These are phyloP conservation scores for Pleurotus citrinopileatus DNA, from an alignment of 768 basidiomycete genomes.

Conservation along the genomic window DNA sequence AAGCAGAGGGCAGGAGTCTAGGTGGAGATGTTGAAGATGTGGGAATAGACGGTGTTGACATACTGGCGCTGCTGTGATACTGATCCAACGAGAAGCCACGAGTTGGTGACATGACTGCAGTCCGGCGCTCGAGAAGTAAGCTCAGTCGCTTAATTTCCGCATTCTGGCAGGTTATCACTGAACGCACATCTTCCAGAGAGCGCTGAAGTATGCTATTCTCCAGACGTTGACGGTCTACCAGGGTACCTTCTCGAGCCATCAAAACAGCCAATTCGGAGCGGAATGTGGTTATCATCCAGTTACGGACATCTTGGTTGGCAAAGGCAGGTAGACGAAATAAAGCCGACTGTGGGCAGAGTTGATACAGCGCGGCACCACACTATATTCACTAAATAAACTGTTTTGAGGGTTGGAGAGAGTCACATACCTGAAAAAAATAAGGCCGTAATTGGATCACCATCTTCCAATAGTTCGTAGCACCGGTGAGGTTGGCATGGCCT, in stretches of 20 bases:
- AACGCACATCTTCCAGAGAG: conserved; percentile 18
- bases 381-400: background rate
- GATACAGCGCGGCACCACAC: conserved; percentile 24
- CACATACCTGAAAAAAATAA: conserved; percentile 19
- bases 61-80: background rate
- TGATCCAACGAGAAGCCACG: conserved; percentile 11
- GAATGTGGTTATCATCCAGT: conserved; percentile 24
- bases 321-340: conserved; percentile 26
- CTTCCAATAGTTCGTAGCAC: conserved; percentile 20
- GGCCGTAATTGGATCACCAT: conserved; percentile 19
- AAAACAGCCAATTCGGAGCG: conserved; percentile 18
- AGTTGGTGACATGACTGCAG: conserved; percentile 17
- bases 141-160: conserved; percentile 6
- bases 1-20: background rate
- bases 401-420: background rate
- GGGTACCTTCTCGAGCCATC: conserved; percentile 16
- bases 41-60: background rate
- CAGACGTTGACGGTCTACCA: conserved; percentile 17
- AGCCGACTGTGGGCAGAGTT: conserved; percentile 19
- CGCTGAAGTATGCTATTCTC: conserved; percentile 18
- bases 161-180: background rate
- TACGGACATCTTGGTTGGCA: conserved; percentile 18
- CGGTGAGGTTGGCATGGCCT: conserved; percentile 14
- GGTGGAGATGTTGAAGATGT: background rate
- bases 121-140: conserved; percentile 12